phyloP scores from a whole-genome alignment of 78 protist genomes.

The Dictyostelium intermedium region DNA sequence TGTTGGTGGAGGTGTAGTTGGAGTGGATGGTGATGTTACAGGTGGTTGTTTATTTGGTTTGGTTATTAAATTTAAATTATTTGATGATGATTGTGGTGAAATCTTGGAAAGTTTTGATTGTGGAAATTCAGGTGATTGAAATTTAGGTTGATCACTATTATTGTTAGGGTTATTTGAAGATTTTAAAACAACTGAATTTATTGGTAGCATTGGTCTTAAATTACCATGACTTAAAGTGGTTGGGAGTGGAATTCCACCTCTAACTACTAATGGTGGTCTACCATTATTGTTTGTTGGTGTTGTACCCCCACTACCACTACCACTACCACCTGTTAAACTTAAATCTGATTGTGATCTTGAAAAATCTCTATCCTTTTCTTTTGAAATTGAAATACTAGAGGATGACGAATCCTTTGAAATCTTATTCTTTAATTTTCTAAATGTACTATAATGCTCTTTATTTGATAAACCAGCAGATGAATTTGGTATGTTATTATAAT shows the following conservation, averaged over 20 bases:
- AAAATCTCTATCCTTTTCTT: not conserved
- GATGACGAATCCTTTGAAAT: not conserved
- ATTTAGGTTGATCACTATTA: not conserved
- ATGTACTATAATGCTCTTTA: slow-evolving; percentile 27
- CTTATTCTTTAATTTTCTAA: slow-evolving; percentile 16
- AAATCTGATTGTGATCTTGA: slow-evolving; percentile 1
- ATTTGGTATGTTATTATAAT: not conserved
- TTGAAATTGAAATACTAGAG: not conserved
- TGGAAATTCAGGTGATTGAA: slow-evolving; percentile 10
- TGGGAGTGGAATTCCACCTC: slow-evolving; percentile 31
- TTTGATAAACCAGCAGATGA: slow-evolving; percentile 25
- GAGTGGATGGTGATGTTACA: not conserved
- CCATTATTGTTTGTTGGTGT: not conserved
- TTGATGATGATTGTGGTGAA: not conserved
- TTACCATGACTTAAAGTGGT: not conserved
- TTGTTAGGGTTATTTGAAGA: not conserved
- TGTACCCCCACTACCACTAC: not conserved
- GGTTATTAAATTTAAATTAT: not conserved
- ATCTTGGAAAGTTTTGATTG: not conserved
- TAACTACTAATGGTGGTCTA: not conserved
- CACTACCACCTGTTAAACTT: not conserved
- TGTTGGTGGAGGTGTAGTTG: not conserved
- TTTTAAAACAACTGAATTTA: not conserved
- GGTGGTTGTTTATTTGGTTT: not conserved
- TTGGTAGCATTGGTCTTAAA: slow-evolving; percentile 15